Evolutionary conservation across 2,329 filamentous ascomycete genomes (phyloP), one percentile per base, ranked within the genome.

Genomic region (Calonectria leucothoes): DNA sequence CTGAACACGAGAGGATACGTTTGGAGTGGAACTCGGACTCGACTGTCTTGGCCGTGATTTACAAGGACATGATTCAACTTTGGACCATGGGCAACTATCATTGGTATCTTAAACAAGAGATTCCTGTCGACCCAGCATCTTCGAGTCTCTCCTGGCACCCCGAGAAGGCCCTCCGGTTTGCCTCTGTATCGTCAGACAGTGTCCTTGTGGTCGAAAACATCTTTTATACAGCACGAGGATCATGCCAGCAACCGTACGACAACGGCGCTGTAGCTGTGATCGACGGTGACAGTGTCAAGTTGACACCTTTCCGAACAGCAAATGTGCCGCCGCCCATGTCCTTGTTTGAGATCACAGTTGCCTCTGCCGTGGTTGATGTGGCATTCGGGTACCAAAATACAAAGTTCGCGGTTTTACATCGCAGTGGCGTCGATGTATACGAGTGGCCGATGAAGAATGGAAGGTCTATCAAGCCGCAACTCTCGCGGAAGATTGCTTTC

Each of bases 41-140:
- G 0, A 96, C 93, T 1, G 95, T 98, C 0, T 88, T 99, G 57
- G 95, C 96, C 7, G 93, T 98, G n/a, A 88, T 91, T 1, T 91
- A 96, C 78, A 87, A 88, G 37, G 91, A 95, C 76, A 90, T 91
- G 70, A 86, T 97, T n/a, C 97, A 99, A 82, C 87, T 99, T 1
- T 99, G 97, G 97, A 98, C 95, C 0, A 98, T 94, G 89, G 94
- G 95, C 25, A 99, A 99, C 83, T 99, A 99, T 79, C 95, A 98
- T 82, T 99, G 97, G 91, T 98, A 98, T 83, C 88, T 99, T 20
- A 99, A 99, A 86, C 95, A 98, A 82, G 95, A 98, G 82, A 88
- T 98, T 8, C 85, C 86, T 8, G 85, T 89, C 8, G 78, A 83
- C 10, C 80, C 78, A 15, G 77, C 79, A 4, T 79, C 84, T 48